phyloP scores from a whole-genome alignment of 2,329 filamentous ascomycete genomes.

The Botrytis cinerea region DNA sequence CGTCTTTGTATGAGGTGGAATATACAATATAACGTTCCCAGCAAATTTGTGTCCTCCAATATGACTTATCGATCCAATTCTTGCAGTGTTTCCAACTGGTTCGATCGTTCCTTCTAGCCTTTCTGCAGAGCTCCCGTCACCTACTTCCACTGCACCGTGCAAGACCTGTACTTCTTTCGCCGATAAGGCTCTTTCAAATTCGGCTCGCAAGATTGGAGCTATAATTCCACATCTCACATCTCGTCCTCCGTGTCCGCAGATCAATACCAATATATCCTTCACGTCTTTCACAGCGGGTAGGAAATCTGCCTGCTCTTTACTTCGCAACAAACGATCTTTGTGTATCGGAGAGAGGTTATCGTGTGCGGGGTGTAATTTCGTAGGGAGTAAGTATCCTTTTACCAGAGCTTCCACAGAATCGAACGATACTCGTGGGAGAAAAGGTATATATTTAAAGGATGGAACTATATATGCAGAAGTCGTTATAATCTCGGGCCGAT shows the following conservation, averaged over 20 bases:
- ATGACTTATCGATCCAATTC: slow-evolving; percentile 73
- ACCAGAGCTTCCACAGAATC: slow-evolving; percentile 59
- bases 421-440: slow-evolving; percentile 63
- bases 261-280: slow-evolving; percentile 71
- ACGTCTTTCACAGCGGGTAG: slow-evolving; percentile 62
- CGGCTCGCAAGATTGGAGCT: slow-evolving; percentile 68
- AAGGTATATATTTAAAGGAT: slow-evolving; percentile 77
- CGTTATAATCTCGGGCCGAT: slow-evolving; percentile 48
- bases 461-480: slow-evolving; percentile 78
- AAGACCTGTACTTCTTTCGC: slow-evolving; percentile 53
- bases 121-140: slow-evolving; percentile 29
- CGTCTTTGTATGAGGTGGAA: slow-evolving; percentile 58
- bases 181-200: slow-evolving; percentile 66
- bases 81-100: slow-evolving; percentile 46
- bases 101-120: slow-evolving; percentile 48
- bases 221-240: slow-evolving; percentile 81
- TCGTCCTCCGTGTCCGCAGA: slow-evolving; percentile 83
- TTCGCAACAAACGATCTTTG: slow-evolving; percentile 53
- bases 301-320: slow-evolving; percentile 53
- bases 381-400: slow-evolving; percentile 66
- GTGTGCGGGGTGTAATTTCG: slow-evolving; percentile 62
- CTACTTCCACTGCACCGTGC: slow-evolving; percentile 45
- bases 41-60: slow-evolving; percentile 85
- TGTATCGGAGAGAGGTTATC: slow-evolving; percentile 58
- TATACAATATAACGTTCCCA: slow-evolving; percentile 79